Evolutionary conservation across 768 basidiomycete species (phyloP), one percentile per base, ranked within the genome.

Genomic region (Serendipita vermifera): DNA sequence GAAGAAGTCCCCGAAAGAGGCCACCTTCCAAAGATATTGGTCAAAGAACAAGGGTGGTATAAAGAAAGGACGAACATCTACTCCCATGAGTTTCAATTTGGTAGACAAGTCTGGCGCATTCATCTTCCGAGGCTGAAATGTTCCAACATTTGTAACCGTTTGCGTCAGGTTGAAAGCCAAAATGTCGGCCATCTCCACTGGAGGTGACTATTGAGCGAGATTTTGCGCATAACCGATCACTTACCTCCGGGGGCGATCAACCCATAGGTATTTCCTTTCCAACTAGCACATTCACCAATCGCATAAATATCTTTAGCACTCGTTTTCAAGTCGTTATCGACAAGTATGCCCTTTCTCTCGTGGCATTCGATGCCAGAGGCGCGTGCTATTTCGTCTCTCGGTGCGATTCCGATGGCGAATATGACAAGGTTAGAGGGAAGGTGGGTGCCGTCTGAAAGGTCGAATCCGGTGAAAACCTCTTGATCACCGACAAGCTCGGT

Each of bases 281-380:
- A 87, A 46, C 71, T 73, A 1, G 83, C 83, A 63, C 85, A 87
- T 65, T 86, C 85, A 3, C 85, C 85, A 46, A 87, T 81, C 4
- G 85, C 84, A 60, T 77, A 86, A 4, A 85, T 75, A 54, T 79
- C 77, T 36, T 74, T 62, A 1, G 72, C 75, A 7, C 75, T 80
- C 1, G 83, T 85, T 62, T 71, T 65, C 43, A 86, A 67, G 54
- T 70, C 67, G 57, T 83, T 79, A 29, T 75, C 71, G 5, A 85
- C 79, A 3, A 74, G 62, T 59, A 87, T 72, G 0, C 85, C 85
- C 4, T 80, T 79, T 17, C 71, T 70, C 0, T 67, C 51, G 39
- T 71, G 64, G 54, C 75, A 76, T 48, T 70, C 61, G 59, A 87
- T 76, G 3, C 81, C 81, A 1, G 76, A 69, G 1, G 63, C 63